Base-by-base conservation (phyloP, 495 filamentous ascomycete species). In the Astrothelium subdiscretum region DNA sequence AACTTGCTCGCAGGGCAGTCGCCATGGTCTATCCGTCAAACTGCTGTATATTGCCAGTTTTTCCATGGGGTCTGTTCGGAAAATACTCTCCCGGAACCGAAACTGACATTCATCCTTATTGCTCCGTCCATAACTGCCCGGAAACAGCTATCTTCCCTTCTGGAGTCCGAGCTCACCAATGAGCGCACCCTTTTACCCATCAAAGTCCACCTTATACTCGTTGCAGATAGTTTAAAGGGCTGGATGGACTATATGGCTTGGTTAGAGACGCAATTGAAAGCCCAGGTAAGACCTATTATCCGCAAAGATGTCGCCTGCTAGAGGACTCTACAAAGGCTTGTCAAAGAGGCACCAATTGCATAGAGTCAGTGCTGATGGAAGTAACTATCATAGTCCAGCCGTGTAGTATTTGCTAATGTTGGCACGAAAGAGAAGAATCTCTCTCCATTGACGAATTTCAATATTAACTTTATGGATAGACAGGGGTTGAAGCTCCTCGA, bases 1-100 rank as follows among this genome's bases (percentile, higher is more conserved):
- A 27, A 26, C 1, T 26, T 61, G 24, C 42, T 59, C 2, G 44
- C 59, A 57, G 62, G 58, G 32, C 57, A 70, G 43, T 60, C 59
- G 20, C 65, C 68, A 59, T 73, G 71, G 71, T 73, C 71, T 10
- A 63, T 72, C 10, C 65, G 71, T n/a, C 71, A 73, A 57, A 69
- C 60, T 1, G 70, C 67, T 35, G 63, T 73, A 0, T 73, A 72
- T 48, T 68, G 72, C 32, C 66, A 62, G 27, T 67, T 18, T 20
- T 10, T 3, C 6, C 8, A 48, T 64, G 35, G 48, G 59, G 18
- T 24, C 38, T 24, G 24, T 40, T 18, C 22, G 11, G n/a, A 48
- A 29, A 29, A 54, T 43, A 43, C 52, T 22, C 48, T 62, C 6
- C 57, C 2, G 31, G 32, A 31, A 31, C 60, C 40, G 52, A 65